These are phyloP conservation scores for Kingdonia uniflora DNA, from an alignment of 164 flowering plant species.

Conservation along the genomic window DNA sequence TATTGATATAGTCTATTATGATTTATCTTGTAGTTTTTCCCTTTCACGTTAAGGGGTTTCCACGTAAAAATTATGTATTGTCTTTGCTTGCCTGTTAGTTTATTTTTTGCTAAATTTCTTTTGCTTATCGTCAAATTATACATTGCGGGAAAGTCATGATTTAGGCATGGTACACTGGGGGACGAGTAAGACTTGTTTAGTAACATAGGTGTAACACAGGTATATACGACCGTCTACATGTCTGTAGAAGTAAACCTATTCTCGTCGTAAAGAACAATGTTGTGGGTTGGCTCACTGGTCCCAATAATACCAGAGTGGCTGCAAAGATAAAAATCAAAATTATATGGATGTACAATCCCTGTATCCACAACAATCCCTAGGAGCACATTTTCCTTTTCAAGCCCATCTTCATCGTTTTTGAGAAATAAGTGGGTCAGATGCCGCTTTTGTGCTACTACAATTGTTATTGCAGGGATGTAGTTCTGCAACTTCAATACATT, in stretches of 20 bases:
- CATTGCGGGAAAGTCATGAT: constrained; percentile 55
- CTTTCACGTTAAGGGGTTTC: too few species aligned
- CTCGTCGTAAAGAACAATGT: constrained; percentile 63
- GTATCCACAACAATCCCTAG: constrained; percentile 81
- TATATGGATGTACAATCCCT: constrained; percentile 42
- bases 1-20: too few species aligned
- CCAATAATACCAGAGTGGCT: constrained; percentile 67
- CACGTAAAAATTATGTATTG: too few species aligned
- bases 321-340: constrained; percentile 70
- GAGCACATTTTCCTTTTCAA: constrained; percentile 36
- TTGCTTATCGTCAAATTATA: too few species aligned
- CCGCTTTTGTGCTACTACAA: constrained; percentile 68
- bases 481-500: constrained; percentile 14
- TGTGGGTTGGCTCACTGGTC: constrained; percentile 82
- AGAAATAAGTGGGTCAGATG: constrained; percentile 68
- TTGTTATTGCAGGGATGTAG: constrained; percentile 49
- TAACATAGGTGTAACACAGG: constrained; percentile 73
- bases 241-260: constrained; percentile 45
- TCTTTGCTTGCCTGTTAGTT: too few species aligned
- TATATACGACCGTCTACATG: constrained; percentile 57
- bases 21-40: too few species aligned
- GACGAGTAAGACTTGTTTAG: constrained; percentile 73
- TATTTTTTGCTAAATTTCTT: too few species aligned
- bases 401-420: constrained; percentile 19
- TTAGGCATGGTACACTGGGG: constrained; percentile 81